These are phyloP conservation scores for Penicillium mononematosum DNA, from an alignment of 495 filamentous ascomycete species.

Conservation along the genomic window DNA sequence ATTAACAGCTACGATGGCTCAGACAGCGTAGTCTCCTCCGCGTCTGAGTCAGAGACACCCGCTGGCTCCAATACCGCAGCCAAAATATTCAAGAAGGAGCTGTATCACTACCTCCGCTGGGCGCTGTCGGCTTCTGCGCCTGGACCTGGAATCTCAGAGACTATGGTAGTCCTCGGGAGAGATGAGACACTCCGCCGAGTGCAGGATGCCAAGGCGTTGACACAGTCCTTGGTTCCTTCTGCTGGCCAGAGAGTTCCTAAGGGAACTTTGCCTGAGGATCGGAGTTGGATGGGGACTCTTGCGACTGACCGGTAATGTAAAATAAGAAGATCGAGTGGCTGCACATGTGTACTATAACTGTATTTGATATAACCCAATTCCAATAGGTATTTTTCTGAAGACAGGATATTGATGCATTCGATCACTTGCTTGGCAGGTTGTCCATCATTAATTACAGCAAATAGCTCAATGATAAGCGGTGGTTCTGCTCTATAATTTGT, in stretches of 20 bases:
- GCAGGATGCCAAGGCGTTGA: slow-evolving; percentile 42
- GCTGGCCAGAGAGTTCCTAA: slow-evolving; percentile 24
- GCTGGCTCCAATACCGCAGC: slow-evolving; percentile 20
- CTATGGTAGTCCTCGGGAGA: slow-evolving; percentile 63
- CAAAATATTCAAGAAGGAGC: slow-evolving; percentile 43
- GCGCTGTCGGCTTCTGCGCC: slow-evolving; percentile 56
- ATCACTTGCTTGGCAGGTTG: too few species aligned
- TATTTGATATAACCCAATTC: background rate
- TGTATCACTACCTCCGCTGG: slow-evolving; percentile 65
- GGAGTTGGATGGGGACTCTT: slow-evolving; percentile 44
- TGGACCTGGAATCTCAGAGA: slow-evolving; percentile 58
- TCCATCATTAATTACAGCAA: background rate
- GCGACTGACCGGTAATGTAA: slow-evolving; percentile 21
- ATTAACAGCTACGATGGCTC: slow-evolving; percentile 42
- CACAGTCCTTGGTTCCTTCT: slow-evolving; percentile 22
- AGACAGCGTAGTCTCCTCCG: slow-evolving; percentile 15
- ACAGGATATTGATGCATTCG: background rate
- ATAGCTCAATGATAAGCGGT: background rate
- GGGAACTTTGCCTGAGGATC: slow-evolving; percentile 27
- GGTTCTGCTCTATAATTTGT: too few species aligned
- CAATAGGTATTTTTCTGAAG: background rate
- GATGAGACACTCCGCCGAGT: slow-evolving; percentile 58
- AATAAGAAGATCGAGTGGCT: background rate
- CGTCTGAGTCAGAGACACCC: slow-evolving; percentile 1
- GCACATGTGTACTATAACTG: slow-evolving; percentile 1